Conservation (phyloP, 805 yeast species). For the Saitoella complicata region DNA sequence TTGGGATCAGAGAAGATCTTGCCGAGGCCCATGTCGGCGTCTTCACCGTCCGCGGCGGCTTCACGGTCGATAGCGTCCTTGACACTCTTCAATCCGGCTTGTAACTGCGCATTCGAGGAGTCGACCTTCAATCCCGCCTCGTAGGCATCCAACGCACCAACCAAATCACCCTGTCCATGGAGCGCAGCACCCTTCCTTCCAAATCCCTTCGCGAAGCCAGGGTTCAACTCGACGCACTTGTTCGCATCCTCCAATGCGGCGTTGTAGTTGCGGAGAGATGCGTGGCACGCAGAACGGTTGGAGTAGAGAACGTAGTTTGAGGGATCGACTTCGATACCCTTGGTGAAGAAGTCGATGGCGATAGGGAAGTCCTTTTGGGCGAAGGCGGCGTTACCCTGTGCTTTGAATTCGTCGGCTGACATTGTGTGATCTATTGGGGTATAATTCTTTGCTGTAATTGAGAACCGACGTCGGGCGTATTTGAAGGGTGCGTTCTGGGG, state of each 20-base stretch:
- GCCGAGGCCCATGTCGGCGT: constrained; percentile 62
- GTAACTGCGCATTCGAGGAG: constrained; percentile 68
- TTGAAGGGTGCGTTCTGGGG: too few species aligned
- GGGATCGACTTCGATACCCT: constrained; percentile 73
- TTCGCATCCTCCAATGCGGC: constrained; percentile 76
- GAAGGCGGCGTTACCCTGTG: constrained; percentile 87
- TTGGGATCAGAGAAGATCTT: constrained; percentile 68
- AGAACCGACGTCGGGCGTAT: too few species aligned
- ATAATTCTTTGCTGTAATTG: too few species aligned
- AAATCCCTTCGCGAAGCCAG: constrained; percentile 90
- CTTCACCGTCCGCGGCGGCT: constrained; percentile 26
- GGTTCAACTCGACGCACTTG: constrained; percentile 63
- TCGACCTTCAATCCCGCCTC: constrained; percentile 70
- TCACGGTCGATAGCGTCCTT: constrained; percentile 40
- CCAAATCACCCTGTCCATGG: constrained; percentile 67
- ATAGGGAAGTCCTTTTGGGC: constrained; percentile 66
- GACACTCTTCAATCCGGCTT: constrained; percentile 61
- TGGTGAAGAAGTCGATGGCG: constrained; percentile 66
- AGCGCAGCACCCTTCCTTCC: constrained; percentile 87
- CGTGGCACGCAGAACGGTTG: constrained; percentile 82
- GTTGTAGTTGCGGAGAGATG: constrained; percentile 57
- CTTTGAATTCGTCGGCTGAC: constrained; percentile 33
- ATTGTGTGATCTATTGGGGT: too few species aligned
- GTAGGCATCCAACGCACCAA: constrained; percentile 56
- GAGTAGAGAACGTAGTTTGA: constrained; percentile 79